Conservation (phyloP, 805 yeast genomes). For the Sugiyamaella chiloensis region DNA sequence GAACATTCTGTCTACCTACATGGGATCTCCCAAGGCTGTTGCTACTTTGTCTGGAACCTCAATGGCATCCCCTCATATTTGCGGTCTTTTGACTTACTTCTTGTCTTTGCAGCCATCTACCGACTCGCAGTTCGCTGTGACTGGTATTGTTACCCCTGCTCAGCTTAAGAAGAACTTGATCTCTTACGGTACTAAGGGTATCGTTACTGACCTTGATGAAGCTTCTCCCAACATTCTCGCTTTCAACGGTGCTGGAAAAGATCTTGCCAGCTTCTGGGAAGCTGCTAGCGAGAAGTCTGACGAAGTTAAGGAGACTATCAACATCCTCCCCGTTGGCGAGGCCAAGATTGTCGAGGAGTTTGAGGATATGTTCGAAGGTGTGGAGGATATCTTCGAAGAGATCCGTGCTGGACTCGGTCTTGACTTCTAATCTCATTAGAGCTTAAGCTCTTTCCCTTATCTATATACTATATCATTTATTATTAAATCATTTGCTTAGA, state of each 20-base stretch:
- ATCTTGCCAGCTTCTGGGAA: constrained; percentile 50
- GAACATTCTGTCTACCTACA: constrained; percentile 54
- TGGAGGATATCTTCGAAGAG: constrained; percentile 19
- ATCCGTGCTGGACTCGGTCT: constrained; percentile 21
- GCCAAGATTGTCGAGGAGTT: constrained; percentile 15
- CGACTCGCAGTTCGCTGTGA: constrained; percentile 47
- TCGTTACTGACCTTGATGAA: constrained; percentile 44
- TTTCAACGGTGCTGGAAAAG: constrained; percentile 59
- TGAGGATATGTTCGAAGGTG: constrained; percentile 14
- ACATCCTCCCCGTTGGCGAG: constrained; percentile 22
- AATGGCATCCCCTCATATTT: constrained; percentile 61
- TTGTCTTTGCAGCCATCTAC: constrained; percentile 53
- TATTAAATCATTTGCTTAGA: not conserved
- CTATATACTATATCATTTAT: too few species aligned
- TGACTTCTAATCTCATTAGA: constrained; percentile 16
- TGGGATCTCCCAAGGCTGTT: constrained; percentile 49
- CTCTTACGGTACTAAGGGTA: constrained; percentile 49
- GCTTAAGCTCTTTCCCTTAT: too few species aligned
- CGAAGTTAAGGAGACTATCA: constrained; percentile 12
- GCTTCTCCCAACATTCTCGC: constrained; percentile 57
- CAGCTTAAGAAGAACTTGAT: constrained; percentile 53
- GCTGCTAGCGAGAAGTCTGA: constrained; percentile 25
- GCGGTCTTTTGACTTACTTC: constrained; percentile 55
- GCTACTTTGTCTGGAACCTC: constrained; percentile 59
- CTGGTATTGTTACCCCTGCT: constrained; percentile 47